Evolutionary conservation across 305 asterid species (phyloP).

Genomic region (Fraxinus angustifolia): DNA sequence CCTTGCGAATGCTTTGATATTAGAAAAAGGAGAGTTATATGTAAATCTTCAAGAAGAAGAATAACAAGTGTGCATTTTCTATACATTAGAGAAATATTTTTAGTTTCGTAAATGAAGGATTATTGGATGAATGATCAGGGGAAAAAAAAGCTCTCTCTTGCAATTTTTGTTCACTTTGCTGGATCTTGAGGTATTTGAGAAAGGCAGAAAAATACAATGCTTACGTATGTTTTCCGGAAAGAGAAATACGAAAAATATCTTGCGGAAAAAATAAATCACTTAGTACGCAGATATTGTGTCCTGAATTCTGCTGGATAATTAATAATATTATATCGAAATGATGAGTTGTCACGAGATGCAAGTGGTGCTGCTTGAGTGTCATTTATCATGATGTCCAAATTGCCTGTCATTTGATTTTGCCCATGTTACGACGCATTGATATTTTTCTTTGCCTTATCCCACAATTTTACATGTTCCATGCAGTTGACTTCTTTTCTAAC

Average conservation of each 20-base stretch:
- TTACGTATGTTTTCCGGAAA: not conserved
- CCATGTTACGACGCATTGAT: not conserved
- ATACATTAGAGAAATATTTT: not conserved
- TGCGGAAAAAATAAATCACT: not conserved
- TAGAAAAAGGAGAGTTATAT: not conserved
- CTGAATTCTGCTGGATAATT: not conserved
- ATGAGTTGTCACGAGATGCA: not conserved
- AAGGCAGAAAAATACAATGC: not conserved
- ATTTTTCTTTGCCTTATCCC: conserved; percentile 10
- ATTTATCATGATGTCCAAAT: conserved; percentile 2
- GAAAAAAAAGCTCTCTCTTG: not conserved
- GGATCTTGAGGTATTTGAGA: conserved; percentile 5
- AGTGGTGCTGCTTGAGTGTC: conserved; percentile 1
- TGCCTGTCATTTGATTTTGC: conserved; percentile 16
- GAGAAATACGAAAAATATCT: not conserved
- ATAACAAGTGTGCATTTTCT: not conserved
- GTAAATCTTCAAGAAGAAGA: not conserved
- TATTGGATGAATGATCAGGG: not conserved
- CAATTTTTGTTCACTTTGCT: not conserved
- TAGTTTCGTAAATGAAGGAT: not conserved
- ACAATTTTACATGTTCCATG: conserved; percentile 5
- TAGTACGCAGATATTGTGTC: not conserved
- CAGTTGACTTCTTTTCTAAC: conserved; percentile 9
- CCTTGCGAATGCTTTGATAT: not conserved
- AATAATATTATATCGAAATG: not conserved